Evolutionary conservation across 164 flowering plant species (phyloP), one percentile per base, ranked within the genome.

Genomic region (Houttuynia cordata): DNA sequence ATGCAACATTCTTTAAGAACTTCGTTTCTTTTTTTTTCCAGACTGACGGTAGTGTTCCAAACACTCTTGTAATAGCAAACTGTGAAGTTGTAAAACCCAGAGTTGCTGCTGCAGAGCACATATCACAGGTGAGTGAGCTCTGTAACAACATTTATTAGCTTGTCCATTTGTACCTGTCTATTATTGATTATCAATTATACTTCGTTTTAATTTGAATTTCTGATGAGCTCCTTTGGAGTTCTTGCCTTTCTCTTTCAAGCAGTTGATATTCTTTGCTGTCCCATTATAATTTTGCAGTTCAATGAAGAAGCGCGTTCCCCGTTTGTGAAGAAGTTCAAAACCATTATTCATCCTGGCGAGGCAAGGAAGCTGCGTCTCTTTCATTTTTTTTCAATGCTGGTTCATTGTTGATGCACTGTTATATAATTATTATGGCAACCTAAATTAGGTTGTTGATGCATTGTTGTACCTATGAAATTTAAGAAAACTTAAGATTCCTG

Each of bases 21-120:
- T 18, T 24, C 9, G 53, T 37, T 37, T 57, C 24, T 30, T 19
- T 17, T 10, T 25, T 47, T 54, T 25, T 51, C 18, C 75, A 94
- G 99, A 94, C 99, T 56, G 99, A 94, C 78, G 99, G 99, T 19
- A 90, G 86, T 68, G 93, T 94, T 61, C 99, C 99, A 58, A 94
- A 94, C 66, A 91, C 99, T n/a, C 81, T 90, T 62, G 95, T 93
- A 23, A 88, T 93, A 50, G 99, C 97, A n/a, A 93, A 88, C 64
- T 86, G 91, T 71, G 99, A 94, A 70, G 81, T 94, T 73, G 99
- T 94, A 21, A 94, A 91, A 65, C 87, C 95, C 15, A 83, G 99
- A 73, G 96, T 94, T 67, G 99, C 99, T 34, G 99, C 99, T 61
- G 99, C 99, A 7, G 97, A 91, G 71, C 96, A 91, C 78, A 91